Evolutionary conservation across 768 basidiomycete species (phyloP), one percentile per base, ranked within the genome.

Genomic region (Russula sp.): DNA sequence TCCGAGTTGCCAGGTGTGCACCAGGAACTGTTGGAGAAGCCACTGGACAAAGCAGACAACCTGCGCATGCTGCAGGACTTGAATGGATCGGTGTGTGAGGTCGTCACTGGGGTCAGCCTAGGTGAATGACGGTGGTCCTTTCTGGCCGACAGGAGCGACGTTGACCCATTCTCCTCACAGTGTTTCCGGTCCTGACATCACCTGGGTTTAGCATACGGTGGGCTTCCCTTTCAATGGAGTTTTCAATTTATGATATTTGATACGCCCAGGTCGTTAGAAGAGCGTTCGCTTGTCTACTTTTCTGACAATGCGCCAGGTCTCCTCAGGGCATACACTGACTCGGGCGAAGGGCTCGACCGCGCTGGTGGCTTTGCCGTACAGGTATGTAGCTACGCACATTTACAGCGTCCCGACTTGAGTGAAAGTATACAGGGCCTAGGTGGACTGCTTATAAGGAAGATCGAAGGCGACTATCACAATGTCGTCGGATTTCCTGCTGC

Each of bases 301-400:
- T 76, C 79, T 1, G 85, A 91, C 64, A 87, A 79, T 69, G 74
- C 85, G 0, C 64, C 69, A 41, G 74, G 82, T 14, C 61, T 90
- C 22, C 72, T 94, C 9, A 69, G 87, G 63, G 88, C 92, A 9
- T 98, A 98, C 66, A 91, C 84, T 20, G 85, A 92, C 39, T 87
- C 81, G 57, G 89, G 86, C 7, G 94, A 97, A 75, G 94, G 94
- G 0, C 70, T 85, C 45, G 88, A 93, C 69, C 81, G 93, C 20
- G 95, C 96, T 0, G 96, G 96, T 3, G 96, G 96, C 0, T 98
- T 98, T 71, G 93, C 93, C 2, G 84, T 93, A 43, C 96, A 98
- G 79, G 93, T 92, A 65, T 50, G 77, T 68, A 54, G 2, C 14
- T 13, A n/a, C 10, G 5, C 49, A 36, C 1, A 20, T n/a, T 34